phyloP scores from a whole-genome alignment of 208 protist genomes.

The Trypanosoma melophagium region DNA sequence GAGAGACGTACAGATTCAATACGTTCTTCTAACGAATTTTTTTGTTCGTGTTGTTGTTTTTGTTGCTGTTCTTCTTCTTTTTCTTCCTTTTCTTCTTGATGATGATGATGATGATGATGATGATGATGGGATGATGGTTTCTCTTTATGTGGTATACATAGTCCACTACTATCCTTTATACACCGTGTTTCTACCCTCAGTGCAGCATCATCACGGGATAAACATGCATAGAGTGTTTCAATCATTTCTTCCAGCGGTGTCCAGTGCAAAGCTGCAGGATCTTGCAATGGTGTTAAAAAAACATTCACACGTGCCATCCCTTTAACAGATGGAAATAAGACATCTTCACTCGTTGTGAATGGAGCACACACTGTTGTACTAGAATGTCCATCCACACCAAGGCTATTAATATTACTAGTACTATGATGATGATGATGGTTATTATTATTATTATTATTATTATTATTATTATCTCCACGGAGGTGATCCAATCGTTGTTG shows the following conservation, averaged over 20 bases:
- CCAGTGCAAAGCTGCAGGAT: slow-evolving; percentile 38
- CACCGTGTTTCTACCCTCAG: too few relatives aligned
- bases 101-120: too few relatives aligned
- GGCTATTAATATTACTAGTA: neutral
- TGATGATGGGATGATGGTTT: too few relatives aligned
- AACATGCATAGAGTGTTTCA: slow-evolving; percentile 41
- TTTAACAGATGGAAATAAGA: neutral
- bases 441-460: too few relatives aligned
- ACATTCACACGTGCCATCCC: slow-evolving; percentile 41
- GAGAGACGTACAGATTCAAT: slow-evolving; percentile 37
- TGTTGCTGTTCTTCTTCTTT: neutral
- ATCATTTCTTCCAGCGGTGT: slow-evolving; percentile 67
- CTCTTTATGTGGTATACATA: too few relatives aligned
- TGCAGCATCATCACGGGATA: slow-evolving; percentile 25
- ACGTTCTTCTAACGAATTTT: slow-evolving; percentile 1
- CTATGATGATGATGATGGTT: neutral
- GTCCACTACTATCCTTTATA: neutral
- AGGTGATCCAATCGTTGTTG: too few relatives aligned
- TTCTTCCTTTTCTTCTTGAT: neutral
- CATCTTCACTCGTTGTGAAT: slow-evolving; percentile 9
- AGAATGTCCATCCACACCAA: neutral
- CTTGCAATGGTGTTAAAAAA: slow-evolving; percentile 66
- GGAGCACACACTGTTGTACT: neutral
- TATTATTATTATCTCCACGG: too few relatives aligned
- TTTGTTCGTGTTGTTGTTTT: neutral